These are phyloP conservation scores for Sedum album DNA, from an alignment of 164 flowering plant genomes.

Conservation along the genomic window DNA sequence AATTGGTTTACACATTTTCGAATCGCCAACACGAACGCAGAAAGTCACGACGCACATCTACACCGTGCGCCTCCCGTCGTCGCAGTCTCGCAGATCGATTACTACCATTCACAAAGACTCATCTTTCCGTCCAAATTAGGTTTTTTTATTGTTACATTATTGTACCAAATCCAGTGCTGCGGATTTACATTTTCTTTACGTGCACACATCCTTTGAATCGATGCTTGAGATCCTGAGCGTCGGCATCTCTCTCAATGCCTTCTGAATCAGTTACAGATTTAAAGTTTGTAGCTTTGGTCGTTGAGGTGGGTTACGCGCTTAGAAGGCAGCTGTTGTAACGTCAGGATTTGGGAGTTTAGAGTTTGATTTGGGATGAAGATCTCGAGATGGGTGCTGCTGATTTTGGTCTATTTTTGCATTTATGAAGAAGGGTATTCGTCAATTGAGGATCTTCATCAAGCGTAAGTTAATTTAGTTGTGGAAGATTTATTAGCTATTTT, in stretches of 20 bases:
- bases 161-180: background rate
- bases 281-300: background rate
- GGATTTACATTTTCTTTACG: slow-evolving; percentile 2
- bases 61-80: no score
- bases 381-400: no score
- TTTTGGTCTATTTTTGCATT: slow-evolving; percentile 22
- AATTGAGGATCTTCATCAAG: no score
- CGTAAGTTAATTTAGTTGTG: no score
- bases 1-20: no score
- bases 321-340: background rate
- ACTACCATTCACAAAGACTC: background rate
- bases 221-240: slow-evolving; percentile 3
- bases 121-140: background rate
- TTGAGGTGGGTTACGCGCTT: background rate
- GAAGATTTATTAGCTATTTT: background rate
- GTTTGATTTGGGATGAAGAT: background rate
- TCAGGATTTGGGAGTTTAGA: background rate
- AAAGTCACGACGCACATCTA: no score
- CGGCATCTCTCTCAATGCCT: background rate
- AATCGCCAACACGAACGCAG: no score
- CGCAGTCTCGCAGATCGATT: background rate
- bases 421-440: slow-evolving; percentile 35
- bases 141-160: background rate
- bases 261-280: no score
- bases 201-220: background rate